Percentiles rank a stretch among this genome's conserved stretches.
Evolutionary conservation across 176 grass and related monocot genomes (phyloP).

Genomic region (Puccinellia tenuiflora): DNA sequence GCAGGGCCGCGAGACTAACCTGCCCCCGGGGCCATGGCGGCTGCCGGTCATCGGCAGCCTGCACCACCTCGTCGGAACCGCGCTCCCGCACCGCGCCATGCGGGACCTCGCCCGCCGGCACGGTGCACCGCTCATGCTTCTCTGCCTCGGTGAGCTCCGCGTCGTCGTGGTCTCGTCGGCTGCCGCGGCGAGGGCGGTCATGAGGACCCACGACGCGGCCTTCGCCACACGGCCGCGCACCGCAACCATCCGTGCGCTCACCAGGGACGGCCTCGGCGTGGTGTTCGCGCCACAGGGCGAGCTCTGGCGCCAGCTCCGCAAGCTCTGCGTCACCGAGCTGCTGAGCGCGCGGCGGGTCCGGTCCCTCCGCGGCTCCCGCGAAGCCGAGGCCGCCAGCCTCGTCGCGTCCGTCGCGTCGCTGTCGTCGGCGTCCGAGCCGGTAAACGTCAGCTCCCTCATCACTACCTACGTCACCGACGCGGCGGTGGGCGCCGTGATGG

Average conservation of each 20-base stretch:
- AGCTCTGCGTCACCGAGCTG: slow-evolving; percentile 41
- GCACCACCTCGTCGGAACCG: not conserved
- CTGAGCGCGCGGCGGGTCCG: slow-evolving; percentile 10
- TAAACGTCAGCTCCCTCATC: not conserved
- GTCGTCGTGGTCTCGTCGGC: not conserved
- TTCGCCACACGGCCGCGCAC: not conserved
- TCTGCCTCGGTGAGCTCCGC: not conserved
- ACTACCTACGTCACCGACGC: not conserved
- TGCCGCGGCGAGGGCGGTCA: not conserved
- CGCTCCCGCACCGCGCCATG: slow-evolving; percentile 38
- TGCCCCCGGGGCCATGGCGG: not conserved
- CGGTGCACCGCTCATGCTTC: not conserved
- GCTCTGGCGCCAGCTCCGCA: slow-evolving; percentile 42
- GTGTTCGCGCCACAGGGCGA: slow-evolving; percentile 31
- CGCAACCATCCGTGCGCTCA: not conserved
- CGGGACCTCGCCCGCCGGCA: slow-evolving; percentile 12
- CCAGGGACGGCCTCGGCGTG: not conserved
- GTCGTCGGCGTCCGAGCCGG: not conserved
- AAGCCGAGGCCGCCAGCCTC: not conserved
- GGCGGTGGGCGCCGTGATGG: not conserved
- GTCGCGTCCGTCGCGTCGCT: not conserved
- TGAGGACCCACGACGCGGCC: not conserved
- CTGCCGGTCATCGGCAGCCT: not conserved
- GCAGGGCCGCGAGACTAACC: not conserved
- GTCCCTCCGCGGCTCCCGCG: not conserved